Conservation (phyloP, 1,284 basidiomycete genomes). For the Cutaneotrichosporon sp. region DNA sequence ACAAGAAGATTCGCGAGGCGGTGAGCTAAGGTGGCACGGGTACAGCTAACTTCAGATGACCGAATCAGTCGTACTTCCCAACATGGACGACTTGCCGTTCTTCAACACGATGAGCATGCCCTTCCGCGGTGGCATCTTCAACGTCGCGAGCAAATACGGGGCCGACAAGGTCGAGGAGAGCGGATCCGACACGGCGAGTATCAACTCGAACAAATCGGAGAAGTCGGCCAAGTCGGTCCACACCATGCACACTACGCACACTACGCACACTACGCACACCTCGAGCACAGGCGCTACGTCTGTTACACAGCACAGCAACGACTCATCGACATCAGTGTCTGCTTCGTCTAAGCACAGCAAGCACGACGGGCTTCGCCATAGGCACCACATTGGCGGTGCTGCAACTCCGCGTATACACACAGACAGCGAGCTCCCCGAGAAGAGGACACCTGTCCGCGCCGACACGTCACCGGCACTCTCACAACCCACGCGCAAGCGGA, state of each 20-base stretch:
- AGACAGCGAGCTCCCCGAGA: neutral
- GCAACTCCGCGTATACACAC: neutral
- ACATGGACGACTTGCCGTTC: conserved; percentile 97
- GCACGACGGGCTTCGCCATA: neutral
- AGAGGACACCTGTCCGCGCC: neutral
- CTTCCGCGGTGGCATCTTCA: conserved; percentile 87
- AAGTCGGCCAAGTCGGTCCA: conserved; percentile 5
- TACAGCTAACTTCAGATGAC: conserved; percentile 64
- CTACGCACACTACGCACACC: neutral
- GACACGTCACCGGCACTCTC: neutral
- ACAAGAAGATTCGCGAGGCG: conserved; percentile 82
- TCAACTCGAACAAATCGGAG: conserved; percentile 2
- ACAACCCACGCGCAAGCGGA: neutral
- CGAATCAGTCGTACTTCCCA: conserved; percentile 91
- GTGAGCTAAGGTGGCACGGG: conserved; percentile 60
- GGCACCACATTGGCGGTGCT: neutral
- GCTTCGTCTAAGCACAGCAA: too few relatives aligned
- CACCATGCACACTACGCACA: too few relatives aligned
- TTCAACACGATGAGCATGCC: conserved; percentile 72
- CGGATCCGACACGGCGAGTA: neutral
- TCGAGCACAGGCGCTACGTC: neutral
- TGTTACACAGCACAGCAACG: neutral
- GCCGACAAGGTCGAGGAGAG: conserved; percentile 2
- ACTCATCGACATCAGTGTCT: neutral
- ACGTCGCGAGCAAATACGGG: conserved; percentile 61